phyloP scores from a whole-genome alignment of 768 basidiomycete genomes.

The Suillus bovinus region DNA sequence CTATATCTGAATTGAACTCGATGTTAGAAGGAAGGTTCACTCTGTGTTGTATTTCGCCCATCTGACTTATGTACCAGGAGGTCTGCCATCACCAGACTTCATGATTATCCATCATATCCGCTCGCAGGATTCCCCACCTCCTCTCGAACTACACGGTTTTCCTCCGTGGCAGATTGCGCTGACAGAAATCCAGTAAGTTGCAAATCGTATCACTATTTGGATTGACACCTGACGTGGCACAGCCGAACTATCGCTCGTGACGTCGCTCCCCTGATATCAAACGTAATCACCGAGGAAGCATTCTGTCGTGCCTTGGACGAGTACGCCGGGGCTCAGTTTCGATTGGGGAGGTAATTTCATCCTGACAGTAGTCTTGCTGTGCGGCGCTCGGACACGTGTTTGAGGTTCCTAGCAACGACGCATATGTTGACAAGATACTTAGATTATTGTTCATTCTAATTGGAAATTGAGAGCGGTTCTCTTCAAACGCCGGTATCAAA shows the following conservation, averaged over 20 bases:
- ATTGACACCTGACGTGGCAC: not conserved
- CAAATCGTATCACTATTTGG: no score
- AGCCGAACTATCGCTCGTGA: conserved; percentile 27
- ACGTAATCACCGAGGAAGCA: conserved; percentile 49
- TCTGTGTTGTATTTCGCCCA: conserved; percentile 4
- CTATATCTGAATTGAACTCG: conserved; percentile 46
- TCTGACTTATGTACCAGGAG: conserved; percentile 27
- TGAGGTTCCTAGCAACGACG: not conserved
- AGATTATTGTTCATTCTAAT: not conserved
- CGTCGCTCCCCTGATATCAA: not conserved
- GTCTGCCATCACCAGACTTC: conserved; percentile 70
- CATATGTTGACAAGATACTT: not conserved
- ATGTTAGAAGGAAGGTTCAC: conserved; percentile 58
- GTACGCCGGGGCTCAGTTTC: conserved; percentile 73
- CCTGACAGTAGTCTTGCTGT: not conserved
- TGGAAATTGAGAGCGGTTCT: not conserved
- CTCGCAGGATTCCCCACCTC: conserved; percentile 36
- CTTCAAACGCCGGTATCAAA: not conserved
- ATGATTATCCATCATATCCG: conserved; percentile 70
- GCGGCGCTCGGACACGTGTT: not conserved
- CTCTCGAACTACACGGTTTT: conserved; percentile 71
- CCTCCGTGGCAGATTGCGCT: conserved; percentile 87
- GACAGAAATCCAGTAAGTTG: conserved; percentile 74
- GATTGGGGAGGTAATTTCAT: conserved; percentile 63
- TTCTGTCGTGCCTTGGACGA: conserved; percentile 75